Evolutionary conservation across 2,329 filamentous ascomycete species (phyloP).

Genomic region (Leptographium lundbergii): DNA sequence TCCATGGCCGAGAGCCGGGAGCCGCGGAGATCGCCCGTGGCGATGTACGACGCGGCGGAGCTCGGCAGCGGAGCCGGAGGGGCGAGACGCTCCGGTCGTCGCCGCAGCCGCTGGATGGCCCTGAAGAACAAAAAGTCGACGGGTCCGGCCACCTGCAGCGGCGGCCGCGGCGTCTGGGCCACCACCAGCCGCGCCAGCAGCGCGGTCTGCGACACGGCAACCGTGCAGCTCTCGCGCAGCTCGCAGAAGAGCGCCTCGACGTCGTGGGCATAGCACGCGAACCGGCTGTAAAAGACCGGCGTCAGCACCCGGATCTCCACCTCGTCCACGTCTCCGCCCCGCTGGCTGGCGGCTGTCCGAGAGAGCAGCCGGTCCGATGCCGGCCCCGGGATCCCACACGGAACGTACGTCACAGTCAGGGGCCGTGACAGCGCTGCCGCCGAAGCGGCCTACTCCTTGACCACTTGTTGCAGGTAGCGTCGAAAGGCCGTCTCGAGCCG

Average conservation of each 20-base stretch:
- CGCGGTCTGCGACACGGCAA: constrained; percentile 42
- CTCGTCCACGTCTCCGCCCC: constrained; percentile 15
- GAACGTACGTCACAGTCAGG: constrained; percentile 39
- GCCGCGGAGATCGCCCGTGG: constrained; percentile 30
- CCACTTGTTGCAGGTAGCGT: constrained; percentile 33
- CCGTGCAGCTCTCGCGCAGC: constrained; percentile 42
- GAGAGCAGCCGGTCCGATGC: constrained; percentile 27
- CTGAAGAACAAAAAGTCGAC: constrained; percentile 30
- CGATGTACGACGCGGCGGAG: not conserved
- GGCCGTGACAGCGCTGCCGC: not conserved
- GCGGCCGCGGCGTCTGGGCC: constrained; percentile 22
- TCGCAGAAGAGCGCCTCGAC: constrained; percentile 50
- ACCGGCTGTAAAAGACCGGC: constrained; percentile 54
- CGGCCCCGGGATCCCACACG: constrained; percentile 31
- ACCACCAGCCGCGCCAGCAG: constrained; percentile 33
- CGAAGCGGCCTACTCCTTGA: constrained; percentile 24
- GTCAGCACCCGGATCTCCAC: constrained; percentile 48
- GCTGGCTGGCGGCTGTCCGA: constrained; percentile 9
- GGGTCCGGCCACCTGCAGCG: constrained; percentile 21
- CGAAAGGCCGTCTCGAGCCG: constrained; percentile 34
- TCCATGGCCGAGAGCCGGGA: constrained; percentile 41
- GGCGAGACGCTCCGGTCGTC: constrained; percentile 26
- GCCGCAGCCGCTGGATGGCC: constrained; percentile 30
- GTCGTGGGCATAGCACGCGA: constrained; percentile 49
- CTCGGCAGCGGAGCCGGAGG: constrained; percentile 22